Percentiles rank a stretch among this genome's conserved stretches.
Conservation (phyloP, 495 filamentous ascomycete species). For the Tetracladium setigerum region DNA sequence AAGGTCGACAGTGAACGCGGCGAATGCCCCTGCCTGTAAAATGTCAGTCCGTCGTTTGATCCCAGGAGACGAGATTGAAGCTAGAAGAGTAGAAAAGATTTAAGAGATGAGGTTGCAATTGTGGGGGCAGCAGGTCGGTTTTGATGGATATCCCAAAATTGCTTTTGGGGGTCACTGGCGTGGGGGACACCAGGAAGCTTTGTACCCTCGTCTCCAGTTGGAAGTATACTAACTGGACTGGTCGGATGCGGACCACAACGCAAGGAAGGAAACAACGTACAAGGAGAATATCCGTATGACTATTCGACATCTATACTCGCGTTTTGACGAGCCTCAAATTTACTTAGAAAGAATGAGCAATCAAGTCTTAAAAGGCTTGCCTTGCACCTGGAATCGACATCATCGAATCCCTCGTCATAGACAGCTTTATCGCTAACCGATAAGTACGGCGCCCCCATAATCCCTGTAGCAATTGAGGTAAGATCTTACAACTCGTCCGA, state of each 20-base stretch:
- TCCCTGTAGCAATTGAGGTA: too few relatives aligned
- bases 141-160: slow-evolving; percentile 32
- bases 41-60: too few relatives aligned
- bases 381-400: too few relatives aligned
- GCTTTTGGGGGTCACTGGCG: not conserved
- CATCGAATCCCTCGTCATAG: slow-evolving; percentile 4
- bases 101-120: slow-evolving; percentile 5
- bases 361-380: too few relatives aligned
- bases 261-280: slow-evolving; percentile 20
- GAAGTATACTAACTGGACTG: too few relatives aligned
- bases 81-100: too few relatives aligned
- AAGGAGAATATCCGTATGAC: slow-evolving; percentile 31
- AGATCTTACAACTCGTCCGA: not conserved
- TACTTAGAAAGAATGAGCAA: too few relatives aligned
- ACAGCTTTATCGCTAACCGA: not conserved
- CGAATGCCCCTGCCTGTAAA: slow-evolving; percentile 66
- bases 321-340: too few relatives aligned
- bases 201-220: not conserved
- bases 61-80: too few relatives aligned
- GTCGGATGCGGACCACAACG: not conserved
- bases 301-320: slow-evolving; percentile 19
- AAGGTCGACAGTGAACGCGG: slow-evolving; percentile 73
- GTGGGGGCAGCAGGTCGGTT: slow-evolving; percentile 41
- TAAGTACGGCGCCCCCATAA: not conserved
- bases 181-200: not conserved